Evolutionary conservation across 2,329 filamentous ascomycete genomes (phyloP).

Genomic region (Colletotrichum musae): DNA sequence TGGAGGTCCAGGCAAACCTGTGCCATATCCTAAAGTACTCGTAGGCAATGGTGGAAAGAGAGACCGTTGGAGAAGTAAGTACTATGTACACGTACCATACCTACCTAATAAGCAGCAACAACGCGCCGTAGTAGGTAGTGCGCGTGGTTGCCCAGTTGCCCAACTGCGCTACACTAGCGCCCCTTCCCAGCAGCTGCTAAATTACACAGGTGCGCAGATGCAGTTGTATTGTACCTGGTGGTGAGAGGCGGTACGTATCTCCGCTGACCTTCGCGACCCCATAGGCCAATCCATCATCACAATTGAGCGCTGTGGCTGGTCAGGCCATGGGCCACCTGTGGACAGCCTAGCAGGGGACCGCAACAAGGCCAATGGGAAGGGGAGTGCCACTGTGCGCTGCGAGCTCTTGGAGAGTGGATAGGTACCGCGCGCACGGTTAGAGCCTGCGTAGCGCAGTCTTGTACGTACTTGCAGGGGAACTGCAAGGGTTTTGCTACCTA

Average conservation of each 20-base stretch:
- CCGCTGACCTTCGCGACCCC: conserved; percentile 6
- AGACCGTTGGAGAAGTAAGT: too few relatives aligned
- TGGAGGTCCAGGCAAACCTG: too few relatives aligned
- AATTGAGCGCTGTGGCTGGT: conserved; percentile 25
- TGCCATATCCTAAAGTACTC: too few relatives aligned
- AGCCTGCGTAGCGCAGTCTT: conserved; percentile 27
- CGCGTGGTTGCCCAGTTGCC: conserved; percentile 30
- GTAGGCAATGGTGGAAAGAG: too few relatives aligned
- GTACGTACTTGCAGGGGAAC: conserved; percentile 29
- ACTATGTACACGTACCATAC: too few relatives aligned
- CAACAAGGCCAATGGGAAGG: conserved; percentile 30
- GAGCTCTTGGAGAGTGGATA: conserved; percentile 24
- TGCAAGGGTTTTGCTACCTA: background rate
- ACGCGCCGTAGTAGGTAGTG: conserved; percentile 9
- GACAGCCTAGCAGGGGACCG: conserved; percentile 4
- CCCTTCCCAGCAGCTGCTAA: conserved; percentile 22
- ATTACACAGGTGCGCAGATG: conserved; percentile 1
- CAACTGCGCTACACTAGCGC: conserved; percentile 12
- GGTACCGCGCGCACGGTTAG: conserved; percentile 49
- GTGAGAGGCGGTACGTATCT: conserved; percentile 13
- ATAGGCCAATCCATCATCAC: background rate
- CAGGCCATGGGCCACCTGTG: conserved; percentile 11
- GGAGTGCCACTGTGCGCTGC: background rate
- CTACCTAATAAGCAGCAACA: background rate
- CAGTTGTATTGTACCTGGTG: too few relatives aligned